A percentile compares a stretch with the other conserved stretches of the same genome.
These are phyloP conservation scores for Erysiphe pulchra DNA, from an alignment of 2,329 filamentous ascomycete genomes.

Conservation along the genomic window DNA sequence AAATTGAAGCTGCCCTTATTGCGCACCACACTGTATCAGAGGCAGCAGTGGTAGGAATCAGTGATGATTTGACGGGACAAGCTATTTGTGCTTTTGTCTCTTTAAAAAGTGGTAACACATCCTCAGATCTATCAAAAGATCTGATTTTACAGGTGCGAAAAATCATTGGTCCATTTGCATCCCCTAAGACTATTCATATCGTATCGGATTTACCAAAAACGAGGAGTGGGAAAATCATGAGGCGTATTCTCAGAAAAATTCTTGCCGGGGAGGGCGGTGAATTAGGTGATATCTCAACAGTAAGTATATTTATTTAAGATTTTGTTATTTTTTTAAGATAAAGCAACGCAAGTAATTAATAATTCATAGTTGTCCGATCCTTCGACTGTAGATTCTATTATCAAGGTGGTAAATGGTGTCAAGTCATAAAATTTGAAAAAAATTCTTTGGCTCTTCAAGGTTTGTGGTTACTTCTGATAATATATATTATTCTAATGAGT, in stretches of 20 bases:
- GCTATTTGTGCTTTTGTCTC: conserved; percentile 92
- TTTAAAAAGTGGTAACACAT: conserved; percentile 56
- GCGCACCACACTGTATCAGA: conserved; percentile 80
- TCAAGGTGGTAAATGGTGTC: too few species aligned
- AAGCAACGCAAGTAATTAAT: too few species aligned
- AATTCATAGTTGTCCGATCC: too few species aligned
- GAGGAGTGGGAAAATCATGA: conserved; percentile 95
- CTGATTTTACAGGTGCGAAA: conserved; percentile 5
- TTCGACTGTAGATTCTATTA: too few species aligned
- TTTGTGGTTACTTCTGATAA: too few species aligned
- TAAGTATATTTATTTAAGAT: conserved; percentile 14
- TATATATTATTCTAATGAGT: too few species aligned
- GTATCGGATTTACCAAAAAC: conserved; percentile 94
- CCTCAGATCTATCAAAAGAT: conserved; percentile 72
- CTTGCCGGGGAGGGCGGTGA: conserved; percentile 92
- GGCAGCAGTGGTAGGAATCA: conserved; percentile 79
- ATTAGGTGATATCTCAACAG: conserved; percentile 75
- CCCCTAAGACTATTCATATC: conserved; percentile 77
- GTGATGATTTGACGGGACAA: conserved; percentile 86
- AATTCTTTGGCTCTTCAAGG: too few species aligned
- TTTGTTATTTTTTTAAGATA: too few species aligned
- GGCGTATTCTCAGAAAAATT: conserved; percentile 90
- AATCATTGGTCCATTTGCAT: conserved; percentile 75
- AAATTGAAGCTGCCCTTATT: conserved; percentile 90
- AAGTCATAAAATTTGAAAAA: too few species aligned